Evolutionary conservation across 371 early-diverging fungal species (phyloP).

Genomic region (Neoconidiobolus thromboides): DNA sequence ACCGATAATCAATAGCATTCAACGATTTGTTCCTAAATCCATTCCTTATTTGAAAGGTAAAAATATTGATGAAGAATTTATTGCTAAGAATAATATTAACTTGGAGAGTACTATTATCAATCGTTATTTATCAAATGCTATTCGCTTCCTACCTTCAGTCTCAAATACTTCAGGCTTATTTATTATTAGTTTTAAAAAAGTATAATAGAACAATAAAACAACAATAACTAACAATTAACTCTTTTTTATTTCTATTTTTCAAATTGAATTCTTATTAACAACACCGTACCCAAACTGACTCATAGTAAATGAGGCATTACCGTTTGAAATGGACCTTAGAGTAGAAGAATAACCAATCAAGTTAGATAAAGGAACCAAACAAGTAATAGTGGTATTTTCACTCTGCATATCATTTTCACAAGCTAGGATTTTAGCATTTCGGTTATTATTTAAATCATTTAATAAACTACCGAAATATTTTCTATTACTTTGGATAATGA

Average conservation of each 20-base stretch:
- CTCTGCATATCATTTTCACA: slow-evolving; percentile 10
- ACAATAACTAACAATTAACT: too few relatives aligned
- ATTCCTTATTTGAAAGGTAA: too few relatives aligned
- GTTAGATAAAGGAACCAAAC: slow-evolving; percentile 58
- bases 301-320: slow-evolving; percentile 68
- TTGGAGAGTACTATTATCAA: too few relatives aligned
- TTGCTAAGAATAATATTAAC: too few relatives aligned
- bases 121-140: background rate
- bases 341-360: slow-evolving; percentile 78
- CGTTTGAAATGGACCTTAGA: slow-evolving; percentile 71
- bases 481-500: slow-evolving; percentile 46
- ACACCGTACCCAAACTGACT: slow-evolving; percentile 52
- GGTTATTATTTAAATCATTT: slow-evolving; percentile 51
- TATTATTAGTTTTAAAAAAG: slow-evolving; percentile 25
- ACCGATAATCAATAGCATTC: too few relatives aligned
- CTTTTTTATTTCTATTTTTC: too few relatives aligned
- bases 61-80: too few relatives aligned
- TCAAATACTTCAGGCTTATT: slow-evolving; percentile 45
- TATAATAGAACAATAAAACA: background rate
- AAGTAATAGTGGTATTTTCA: slow-evolving; percentile 9
- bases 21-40: too few relatives aligned
- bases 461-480: slow-evolving; percentile 59
- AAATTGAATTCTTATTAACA: background rate
- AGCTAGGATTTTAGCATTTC: slow-evolving; percentile 50
- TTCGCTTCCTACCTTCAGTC: slow-evolving; percentile 25